Percentiles rank a stretch among this genome's conserved stretches.
These are phyloP conservation scores for Skeletonema tropicum DNA, from an alignment of 108 stramenopile species.

Conservation along the genomic window DNA sequence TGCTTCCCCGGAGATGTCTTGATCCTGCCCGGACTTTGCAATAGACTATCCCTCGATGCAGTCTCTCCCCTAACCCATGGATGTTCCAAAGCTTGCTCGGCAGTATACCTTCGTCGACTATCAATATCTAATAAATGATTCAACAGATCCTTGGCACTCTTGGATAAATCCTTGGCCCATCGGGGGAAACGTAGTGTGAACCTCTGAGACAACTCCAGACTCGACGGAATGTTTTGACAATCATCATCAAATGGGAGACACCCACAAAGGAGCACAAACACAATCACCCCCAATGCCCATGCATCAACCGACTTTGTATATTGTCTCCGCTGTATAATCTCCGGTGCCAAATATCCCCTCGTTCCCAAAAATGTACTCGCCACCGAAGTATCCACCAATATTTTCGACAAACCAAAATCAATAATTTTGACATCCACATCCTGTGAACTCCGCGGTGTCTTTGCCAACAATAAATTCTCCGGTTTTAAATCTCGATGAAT, in stretches of 20 bases:
- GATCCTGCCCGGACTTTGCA: conserved; percentile 86
- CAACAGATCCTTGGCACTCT: conserved; percentile 93
- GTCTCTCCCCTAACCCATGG: conserved; percentile 93
- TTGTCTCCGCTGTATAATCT: conserved; percentile 95
- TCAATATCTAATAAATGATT: conserved; percentile 89
- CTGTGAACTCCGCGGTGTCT: conserved; percentile 48
- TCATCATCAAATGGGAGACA: conserved; percentile 99
- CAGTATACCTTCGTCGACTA: conserved; percentile 85
- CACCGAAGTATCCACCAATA: conserved; percentile 74
- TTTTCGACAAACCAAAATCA: conserved; percentile 96
- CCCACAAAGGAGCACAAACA: conserved; percentile 92
- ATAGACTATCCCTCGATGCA: conserved; percentile 68
- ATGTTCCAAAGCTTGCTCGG: conserved; percentile 93
- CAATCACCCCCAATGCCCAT: conserved; percentile 93
- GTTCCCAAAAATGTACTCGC: conserved; percentile 93
- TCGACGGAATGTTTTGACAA: conserved; percentile 74
- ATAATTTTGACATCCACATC: conserved; percentile 95
- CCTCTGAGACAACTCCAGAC: conserved; percentile 73
- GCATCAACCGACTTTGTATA: conserved; percentile 85
- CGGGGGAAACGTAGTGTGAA: conserved; percentile 93
- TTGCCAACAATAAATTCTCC: conserved; percentile 86
- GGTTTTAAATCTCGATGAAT: conserved; percentile 98
- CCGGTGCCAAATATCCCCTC: conserved; percentile 95
- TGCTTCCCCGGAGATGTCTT: conserved; percentile 59
- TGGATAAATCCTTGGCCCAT: conserved; percentile 92